Percentiles rank a stretch among this genome's conserved stretches.
phyloP scores from a whole-genome alignment of 257 asterid genomes.

The Penstemon newberryi region DNA sequence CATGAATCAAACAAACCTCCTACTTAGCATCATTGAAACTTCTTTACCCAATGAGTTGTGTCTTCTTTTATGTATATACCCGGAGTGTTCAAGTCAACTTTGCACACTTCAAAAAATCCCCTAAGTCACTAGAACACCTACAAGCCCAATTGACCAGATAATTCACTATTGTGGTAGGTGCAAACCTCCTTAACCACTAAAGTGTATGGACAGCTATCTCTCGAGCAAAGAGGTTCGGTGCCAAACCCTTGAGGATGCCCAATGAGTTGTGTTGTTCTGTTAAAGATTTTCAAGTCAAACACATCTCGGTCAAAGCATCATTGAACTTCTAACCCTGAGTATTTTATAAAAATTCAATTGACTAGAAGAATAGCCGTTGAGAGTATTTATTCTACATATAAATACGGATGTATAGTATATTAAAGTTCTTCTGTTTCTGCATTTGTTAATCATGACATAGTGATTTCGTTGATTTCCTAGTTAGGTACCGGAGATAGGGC shows the following conservation, averaged over 20 bases:
- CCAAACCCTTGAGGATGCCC: no score
- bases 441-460: background rate
- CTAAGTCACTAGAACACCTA: no score
- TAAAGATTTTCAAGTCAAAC: no score
- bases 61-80: no score
- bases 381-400: background rate
- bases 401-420: background rate
- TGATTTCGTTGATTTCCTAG: slow-evolving; percentile 6
- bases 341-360: background rate
- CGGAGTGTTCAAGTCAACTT: no score
- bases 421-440: background rate
- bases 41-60: background rate
- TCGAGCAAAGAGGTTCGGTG: no score
- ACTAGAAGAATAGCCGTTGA: background rate
- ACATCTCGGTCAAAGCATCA: no score
- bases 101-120: no score
- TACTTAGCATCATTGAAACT: background rate
- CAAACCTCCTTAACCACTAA: background rate
- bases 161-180: no score
- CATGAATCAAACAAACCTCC: slow-evolving; percentile 11
- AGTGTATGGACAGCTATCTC: background rate
- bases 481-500: slow-evolving; percentile 7
- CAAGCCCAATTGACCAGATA: no score
- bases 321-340: no score
- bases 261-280: no score